Conservation (phyloP, 1,139 yeast species). For the Sugiyamaella xylanicola region DNA sequence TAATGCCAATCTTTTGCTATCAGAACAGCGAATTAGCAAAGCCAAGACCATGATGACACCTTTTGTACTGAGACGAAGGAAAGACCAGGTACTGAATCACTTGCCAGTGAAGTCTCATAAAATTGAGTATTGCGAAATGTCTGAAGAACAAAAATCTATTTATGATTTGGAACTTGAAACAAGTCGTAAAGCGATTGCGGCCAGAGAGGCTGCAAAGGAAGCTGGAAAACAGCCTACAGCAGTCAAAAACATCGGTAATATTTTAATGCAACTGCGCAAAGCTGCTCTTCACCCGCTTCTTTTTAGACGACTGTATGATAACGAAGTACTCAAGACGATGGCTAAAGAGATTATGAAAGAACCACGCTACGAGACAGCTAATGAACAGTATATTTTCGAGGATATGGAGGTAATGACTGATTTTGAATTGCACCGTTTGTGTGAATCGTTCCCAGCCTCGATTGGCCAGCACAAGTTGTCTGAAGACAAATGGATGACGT, state of each 20-base stretch:
- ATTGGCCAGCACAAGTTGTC: constrained; percentile 55
- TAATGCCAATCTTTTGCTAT: constrained; percentile 72
- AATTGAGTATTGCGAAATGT: constrained; percentile 66
- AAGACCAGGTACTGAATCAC: constrained; percentile 87
- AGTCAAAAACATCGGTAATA: constrained; percentile 55
- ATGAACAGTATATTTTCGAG: constrained; percentile 71
- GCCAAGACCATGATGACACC: constrained; percentile 99
- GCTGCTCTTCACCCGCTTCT: constrained; percentile 96
- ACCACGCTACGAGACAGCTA: constrained; percentile 76
- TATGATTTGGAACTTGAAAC: constrained; percentile 60
- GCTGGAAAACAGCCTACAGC: constrained; percentile 46
- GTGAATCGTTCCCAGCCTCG: constrained; percentile 70
- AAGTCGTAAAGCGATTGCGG: constrained; percentile 54
- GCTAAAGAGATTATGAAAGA: constrained; percentile 77
- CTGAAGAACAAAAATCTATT: constrained; percentile 57
- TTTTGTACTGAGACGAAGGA: constrained; percentile 86
- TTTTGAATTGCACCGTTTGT: constrained; percentile 75
- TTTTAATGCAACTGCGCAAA: constrained; percentile 91
- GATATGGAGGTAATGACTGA: constrained; percentile 98
- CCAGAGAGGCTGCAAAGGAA: constrained; percentile 35
- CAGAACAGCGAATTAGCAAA: constrained; percentile 86
- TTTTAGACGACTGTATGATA: constrained; percentile 67
- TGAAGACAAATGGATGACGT: constrained; percentile 62
- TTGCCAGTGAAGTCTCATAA: constrained; percentile 74
- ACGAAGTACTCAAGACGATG: constrained; percentile 62